Percentiles rank a stretch among this genome's conserved stretches.
Conservation (phyloP, 1,284 basidiomycete species). For the Sparassis latifolia region DNA sequence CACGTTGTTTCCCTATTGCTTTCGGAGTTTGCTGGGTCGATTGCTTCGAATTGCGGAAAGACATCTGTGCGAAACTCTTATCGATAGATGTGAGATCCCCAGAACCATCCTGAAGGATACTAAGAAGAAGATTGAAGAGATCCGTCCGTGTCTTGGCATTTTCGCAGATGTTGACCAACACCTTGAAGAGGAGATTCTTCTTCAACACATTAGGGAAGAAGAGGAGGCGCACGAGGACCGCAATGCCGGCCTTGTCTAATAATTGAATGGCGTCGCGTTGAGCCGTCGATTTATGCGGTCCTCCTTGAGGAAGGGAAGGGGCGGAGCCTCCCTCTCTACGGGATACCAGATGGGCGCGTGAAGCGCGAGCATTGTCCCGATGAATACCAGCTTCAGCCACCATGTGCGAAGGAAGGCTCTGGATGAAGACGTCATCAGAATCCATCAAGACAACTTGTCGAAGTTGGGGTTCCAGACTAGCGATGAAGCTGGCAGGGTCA, state of each 20-base stretch:
- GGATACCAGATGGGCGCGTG: slow-evolving; percentile 19
- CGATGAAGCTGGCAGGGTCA: slow-evolving; percentile 83
- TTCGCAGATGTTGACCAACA: slow-evolving; percentile 93
- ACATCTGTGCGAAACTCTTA: slow-evolving; percentile 91
- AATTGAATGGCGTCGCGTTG: slow-evolving; percentile 88
- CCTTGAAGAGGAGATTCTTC: slow-evolving; percentile 83
- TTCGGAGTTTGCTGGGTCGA: slow-evolving; percentile 52
- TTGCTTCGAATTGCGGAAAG: slow-evolving; percentile 64
- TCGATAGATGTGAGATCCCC: slow-evolving; percentile 91
- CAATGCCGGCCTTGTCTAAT: slow-evolving; percentile 87
- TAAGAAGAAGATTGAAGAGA: slow-evolving; percentile 87
- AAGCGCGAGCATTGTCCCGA: slow-evolving; percentile 36
- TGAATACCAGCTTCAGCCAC: slow-evolving; percentile 74
- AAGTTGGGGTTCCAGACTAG: slow-evolving; percentile 78
- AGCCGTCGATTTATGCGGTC: slow-evolving; percentile 1
- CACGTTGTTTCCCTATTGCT: slow-evolving; percentile 63
- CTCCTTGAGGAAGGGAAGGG: slow-evolving; percentile 19
- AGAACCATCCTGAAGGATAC: slow-evolving; percentile 91
- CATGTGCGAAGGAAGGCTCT: slow-evolving; percentile 76
- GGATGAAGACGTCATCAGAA: slow-evolving; percentile 79
- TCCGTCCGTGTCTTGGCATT: slow-evolving; percentile 90
- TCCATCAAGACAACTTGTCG: slow-evolving; percentile 85
- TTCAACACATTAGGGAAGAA: slow-evolving; percentile 94
- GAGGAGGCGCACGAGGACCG: slow-evolving; percentile 86
- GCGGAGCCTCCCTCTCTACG: slow-evolving; percentile 31